Conservation (phyloP, 2,329 filamentous ascomycete genomes). For the Fusarium anguioides region DNA sequence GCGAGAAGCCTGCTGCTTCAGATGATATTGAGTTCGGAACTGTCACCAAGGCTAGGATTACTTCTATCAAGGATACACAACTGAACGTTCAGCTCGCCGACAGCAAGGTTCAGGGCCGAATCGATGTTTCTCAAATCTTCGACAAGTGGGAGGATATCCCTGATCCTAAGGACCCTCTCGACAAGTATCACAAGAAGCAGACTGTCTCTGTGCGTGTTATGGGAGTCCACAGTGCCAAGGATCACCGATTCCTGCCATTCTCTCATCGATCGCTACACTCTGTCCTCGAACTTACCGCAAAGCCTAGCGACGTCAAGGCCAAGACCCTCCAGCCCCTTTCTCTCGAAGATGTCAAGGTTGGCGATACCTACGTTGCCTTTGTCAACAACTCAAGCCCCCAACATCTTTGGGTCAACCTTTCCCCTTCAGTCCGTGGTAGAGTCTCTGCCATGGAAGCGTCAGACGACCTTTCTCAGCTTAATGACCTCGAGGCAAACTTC, state of each 20-base stretch:
- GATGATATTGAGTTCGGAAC: conserved; percentile 80
- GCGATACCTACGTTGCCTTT: conserved; percentile 80
- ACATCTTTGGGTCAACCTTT: conserved; percentile 89
- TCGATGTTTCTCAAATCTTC: conserved; percentile 92
- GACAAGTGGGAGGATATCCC: conserved; percentile 88
- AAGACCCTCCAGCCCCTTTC: conserved; percentile 64
- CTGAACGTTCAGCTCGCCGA: conserved; percentile 90
- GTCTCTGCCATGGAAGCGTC: conserved; percentile 86
- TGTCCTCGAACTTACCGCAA: conserved; percentile 88
- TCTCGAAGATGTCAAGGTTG: conserved; percentile 77
- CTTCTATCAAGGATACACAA: conserved; percentile 90
- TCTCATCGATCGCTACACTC: conserved; percentile 84
- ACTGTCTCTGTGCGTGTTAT: conserved; percentile 80
- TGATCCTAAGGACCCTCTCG: conserved; percentile 83
- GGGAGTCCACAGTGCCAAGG: conserved; percentile 89
- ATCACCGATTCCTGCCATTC: conserved; percentile 91
- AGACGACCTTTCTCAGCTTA: conserved; percentile 83
- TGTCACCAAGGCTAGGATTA: conserved; percentile 79
- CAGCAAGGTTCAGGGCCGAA: conserved; percentile 79
- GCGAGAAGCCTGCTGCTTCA: conserved; percentile 57
- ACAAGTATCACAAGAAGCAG: conserved; percentile 76
- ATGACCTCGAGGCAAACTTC: conserved; percentile 81
- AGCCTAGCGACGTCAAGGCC: conserved; percentile 71
- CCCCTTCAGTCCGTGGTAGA: conserved; percentile 86
- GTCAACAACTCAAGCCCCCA: conserved; percentile 88